phyloP scores from a whole-genome alignment of 495 filamentous ascomycete species.

The Lasiosphaeriaceae sp. region DNA sequence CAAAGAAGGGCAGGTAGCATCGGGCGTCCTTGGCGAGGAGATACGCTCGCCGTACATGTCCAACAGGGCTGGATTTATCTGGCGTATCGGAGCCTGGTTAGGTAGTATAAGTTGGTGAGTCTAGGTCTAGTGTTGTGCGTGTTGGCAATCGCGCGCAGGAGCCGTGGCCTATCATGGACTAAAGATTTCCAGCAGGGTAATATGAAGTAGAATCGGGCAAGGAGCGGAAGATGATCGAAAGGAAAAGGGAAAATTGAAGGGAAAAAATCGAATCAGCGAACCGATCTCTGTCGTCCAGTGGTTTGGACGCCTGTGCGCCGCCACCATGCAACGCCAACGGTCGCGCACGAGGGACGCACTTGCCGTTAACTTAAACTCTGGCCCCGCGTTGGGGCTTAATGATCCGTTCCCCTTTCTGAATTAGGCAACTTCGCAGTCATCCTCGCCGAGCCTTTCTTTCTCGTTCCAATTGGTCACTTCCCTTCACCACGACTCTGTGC shows the following conservation, averaged over 20 bases:
- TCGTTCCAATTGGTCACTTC: slow-evolving; percentile 3
- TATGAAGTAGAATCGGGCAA: too few relatives aligned
- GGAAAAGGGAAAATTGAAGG: too few relatives aligned
- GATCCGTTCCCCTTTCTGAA: slow-evolving; percentile 11
- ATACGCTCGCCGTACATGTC: neutral
- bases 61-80: too few relatives aligned
- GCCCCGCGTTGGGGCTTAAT: slow-evolving; percentile 5
- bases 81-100: too few relatives aligned
- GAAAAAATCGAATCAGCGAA: neutral
- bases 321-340: slow-evolving; percentile 1
- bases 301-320: neutral
- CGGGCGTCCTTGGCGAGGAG: neutral
- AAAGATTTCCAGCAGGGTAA: too few relatives aligned
- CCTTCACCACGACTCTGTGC: neutral
- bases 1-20: too few relatives aligned
- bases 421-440: slow-evolving; percentile 21
- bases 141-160: too few relatives aligned
- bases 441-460: slow-evolving; percentile 13
- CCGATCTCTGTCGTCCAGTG: neutral
- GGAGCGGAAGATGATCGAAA: too few relatives aligned
- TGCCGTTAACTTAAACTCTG: slow-evolving; percentile 23
- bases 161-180: too few relatives aligned
- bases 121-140: too few relatives aligned
- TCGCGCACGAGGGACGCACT: neutral
- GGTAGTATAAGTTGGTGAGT: too few relatives aligned